A percentile compares a stretch with the other conserved stretches of the same genome.
Evolutionary conservation across 2,329 filamentous ascomycete species (phyloP).

Genomic region (Hymenoscyphus scutula): DNA sequence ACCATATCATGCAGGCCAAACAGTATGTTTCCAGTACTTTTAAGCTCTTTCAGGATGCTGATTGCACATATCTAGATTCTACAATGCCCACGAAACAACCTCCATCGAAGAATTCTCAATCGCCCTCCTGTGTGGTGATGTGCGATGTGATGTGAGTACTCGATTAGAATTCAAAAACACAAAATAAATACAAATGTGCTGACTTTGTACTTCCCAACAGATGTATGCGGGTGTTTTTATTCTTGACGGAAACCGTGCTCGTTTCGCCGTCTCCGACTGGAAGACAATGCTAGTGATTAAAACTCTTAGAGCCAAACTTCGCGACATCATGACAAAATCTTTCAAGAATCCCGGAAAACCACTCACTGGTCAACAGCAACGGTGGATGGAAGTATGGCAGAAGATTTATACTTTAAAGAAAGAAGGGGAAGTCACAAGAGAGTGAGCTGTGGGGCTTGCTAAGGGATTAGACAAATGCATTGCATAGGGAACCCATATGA

Average conservation of each 20-base stretch:
- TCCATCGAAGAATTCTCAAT: conserved; percentile 79
- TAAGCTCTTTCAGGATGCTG: conserved; percentile 12
- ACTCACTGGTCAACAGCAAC: conserved; percentile 64
- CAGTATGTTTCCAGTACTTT: conserved; percentile 49
- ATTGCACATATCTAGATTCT: conserved; percentile 52
- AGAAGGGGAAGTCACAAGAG: conserved; percentile 1
- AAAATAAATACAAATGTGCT: conserved; percentile 9
- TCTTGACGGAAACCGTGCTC: conserved; percentile 81
- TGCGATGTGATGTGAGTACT: conserved; percentile 71
- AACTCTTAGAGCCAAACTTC: conserved; percentile 67
- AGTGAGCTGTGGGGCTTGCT: background rate
- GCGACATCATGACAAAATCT: conserved; percentile 69
- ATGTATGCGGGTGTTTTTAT: conserved; percentile 85
- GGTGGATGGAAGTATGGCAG: conserved; percentile 75
- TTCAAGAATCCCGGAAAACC: conserved; percentile 67
- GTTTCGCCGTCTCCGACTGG: conserved; percentile 84
- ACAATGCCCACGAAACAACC: conserved; percentile 88
- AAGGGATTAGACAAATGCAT: background rate
- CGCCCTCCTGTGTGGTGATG: conserved; percentile 81
- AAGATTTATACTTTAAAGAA: conserved; percentile 46
- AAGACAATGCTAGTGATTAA: conserved; percentile 89
- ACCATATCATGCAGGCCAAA: conserved; percentile 94
- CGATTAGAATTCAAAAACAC: conserved; percentile 3
- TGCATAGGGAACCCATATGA: background rate
- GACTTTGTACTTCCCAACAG: conserved; percentile 40